Base-by-base conservation (phyloP, 1,139 yeast species). In the Yamadazyma dendronema region DNA sequence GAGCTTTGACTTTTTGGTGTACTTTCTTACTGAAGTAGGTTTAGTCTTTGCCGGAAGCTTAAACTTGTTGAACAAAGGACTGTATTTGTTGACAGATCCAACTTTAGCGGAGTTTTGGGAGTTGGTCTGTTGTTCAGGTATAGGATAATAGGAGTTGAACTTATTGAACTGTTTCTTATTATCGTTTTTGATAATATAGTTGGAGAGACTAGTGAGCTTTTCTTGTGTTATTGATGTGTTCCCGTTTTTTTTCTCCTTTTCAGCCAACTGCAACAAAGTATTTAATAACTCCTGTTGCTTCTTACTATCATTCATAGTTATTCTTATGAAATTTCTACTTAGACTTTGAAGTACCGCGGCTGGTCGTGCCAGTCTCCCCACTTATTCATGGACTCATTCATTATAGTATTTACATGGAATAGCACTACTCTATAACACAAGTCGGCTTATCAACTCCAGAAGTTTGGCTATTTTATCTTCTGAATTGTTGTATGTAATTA, bases 201-300 rank as follows among this genome's bases (percentile, higher is more conserved):
- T 42, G 15, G 58, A 53, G 34, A 64, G 49, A 25, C 54, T 56
- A 34, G 59, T 52, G 19, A 66, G 44, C 30, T 64, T 65, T 17
- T 63, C 70, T 31, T 57, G 47, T 3, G 69, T 62, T 12, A 66
- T 53, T 4, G 67, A 53, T 15, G 46, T 52, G 42, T 66, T 65
- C 5, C 72, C 72, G 36, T 48, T 59, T 30, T 53, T 47, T 35
- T 61, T 59, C 46, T 66, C 71, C 38, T 54, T 56, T 39, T 59
- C 59, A 4, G 67, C 68, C 35, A 66, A 38, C 37, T 45, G 46
- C 19, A 65, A 44, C 26, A 65, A 48, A 38, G 56, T 55, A 28
- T 59, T 50, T 23, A 62, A 51, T 24, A 61, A 48, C 34, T 59
- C 60, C 35, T 60, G 57, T 35, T 59, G 55, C 39, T 43, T 54